Conservation (phyloP, 169 alveolate genomes). For the Plasmodium gallinaceum region DNA sequence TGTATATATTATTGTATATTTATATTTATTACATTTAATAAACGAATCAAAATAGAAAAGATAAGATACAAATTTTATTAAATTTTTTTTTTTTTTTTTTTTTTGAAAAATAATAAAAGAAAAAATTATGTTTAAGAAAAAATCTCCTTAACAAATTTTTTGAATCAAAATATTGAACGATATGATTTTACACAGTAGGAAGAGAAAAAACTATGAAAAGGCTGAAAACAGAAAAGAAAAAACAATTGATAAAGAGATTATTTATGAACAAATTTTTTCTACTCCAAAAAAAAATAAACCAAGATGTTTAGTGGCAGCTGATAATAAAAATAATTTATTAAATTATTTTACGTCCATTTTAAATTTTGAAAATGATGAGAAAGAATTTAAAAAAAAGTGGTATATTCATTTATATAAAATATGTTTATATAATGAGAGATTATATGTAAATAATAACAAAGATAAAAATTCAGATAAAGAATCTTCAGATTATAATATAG, state of each 20-base stretch:
- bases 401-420: slow-evolving; percentile 57
- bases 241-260: slow-evolving; percentile 44
- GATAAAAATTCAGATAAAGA: slow-evolving; percentile 35
- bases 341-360: slow-evolving; percentile 24
- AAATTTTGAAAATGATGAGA: slow-evolving; percentile 15
- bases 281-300: slow-evolving; percentile 65
- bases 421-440: slow-evolving; percentile 35
- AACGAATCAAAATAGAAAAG: too few relatives aligned
- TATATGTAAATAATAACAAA: slow-evolving; percentile 6
- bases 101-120: not conserved
- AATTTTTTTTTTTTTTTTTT: too few relatives aligned
- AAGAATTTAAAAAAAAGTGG: slow-evolving; percentile 41
- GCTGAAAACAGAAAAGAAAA: slow-evolving; percentile 11
- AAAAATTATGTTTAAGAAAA: slow-evolving; percentile 11
- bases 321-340: slow-evolving; percentile 41
- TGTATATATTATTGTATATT: too few relatives aligned
- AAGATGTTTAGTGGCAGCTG: slow-evolving; percentile 50
- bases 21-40: too few relatives aligned
- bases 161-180: slow-evolving; percentile 1
- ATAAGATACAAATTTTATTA: not conserved
- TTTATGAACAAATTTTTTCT: slow-evolving; percentile 65
- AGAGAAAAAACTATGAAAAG: slow-evolving; percentile 4
- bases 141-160: not conserved
- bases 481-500: slow-evolving; percentile 58
- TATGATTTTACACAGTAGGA: not conserved